phyloP scores from a whole-genome alignment of 306 rosid genomes.

The Cajanus cajan region DNA sequence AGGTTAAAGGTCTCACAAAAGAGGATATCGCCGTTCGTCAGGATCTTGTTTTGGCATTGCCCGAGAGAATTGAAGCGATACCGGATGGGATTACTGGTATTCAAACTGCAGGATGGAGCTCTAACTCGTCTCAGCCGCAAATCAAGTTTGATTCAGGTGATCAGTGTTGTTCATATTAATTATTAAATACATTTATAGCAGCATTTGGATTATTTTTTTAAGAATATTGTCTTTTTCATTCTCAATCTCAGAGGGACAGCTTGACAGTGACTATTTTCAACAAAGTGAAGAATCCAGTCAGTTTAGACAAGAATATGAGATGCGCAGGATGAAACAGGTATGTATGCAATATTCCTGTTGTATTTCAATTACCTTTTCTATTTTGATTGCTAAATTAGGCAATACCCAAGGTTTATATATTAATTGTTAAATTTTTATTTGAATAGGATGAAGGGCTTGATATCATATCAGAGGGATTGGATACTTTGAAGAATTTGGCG shows the following conservation, averaged over 20 bases:
- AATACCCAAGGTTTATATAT: background rate
- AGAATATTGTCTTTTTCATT: constrained; percentile 9
- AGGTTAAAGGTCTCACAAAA: constrained; percentile 77
- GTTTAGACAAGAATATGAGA: constrained; percentile 74
- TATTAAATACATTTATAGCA: background rate
- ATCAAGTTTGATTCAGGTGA: constrained; percentile 73
- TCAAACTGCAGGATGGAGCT: constrained; percentile 50
- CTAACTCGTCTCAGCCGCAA: constrained; percentile 46
- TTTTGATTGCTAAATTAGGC: background rate
- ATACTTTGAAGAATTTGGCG: constrained; percentile 68
- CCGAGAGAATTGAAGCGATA: constrained; percentile 79
- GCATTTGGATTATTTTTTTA: background rate
- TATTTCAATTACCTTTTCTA: constrained; percentile 21
- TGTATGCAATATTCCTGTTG: constrained; percentile 37
- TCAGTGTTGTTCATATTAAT: background rate
- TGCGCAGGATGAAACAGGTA: constrained; percentile 88
- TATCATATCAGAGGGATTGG: constrained; percentile 90
- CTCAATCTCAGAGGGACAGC: constrained; percentile 41
- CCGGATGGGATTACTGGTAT: constrained; percentile 60
- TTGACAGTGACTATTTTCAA: constrained; percentile 51
- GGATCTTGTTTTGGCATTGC: constrained; percentile 62
- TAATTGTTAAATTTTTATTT: constrained; percentile 19
- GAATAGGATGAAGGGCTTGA: constrained; percentile 85
- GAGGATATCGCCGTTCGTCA: constrained; percentile 63
- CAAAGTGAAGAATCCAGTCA: constrained; percentile 73